Evolutionary conservation across 169 alveolate genomes (phyloP), one percentile per base, ranked within the genome.

Genomic region (Blepharisma undulans): DNA sequence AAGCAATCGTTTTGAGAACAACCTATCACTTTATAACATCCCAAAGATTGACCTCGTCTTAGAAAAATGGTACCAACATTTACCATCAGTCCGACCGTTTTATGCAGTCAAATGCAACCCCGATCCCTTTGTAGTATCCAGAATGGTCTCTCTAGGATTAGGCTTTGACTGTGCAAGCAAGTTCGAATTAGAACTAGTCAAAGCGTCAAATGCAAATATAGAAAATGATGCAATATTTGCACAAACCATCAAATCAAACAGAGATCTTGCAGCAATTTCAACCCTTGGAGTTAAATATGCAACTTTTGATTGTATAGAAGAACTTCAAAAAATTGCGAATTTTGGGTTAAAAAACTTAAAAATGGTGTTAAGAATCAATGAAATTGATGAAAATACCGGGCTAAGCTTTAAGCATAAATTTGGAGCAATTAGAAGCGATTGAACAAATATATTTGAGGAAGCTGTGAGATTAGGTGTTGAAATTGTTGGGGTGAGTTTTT

Each of bases 31-130:
- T 12, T 48, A 48, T 36, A 8, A 36, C 8, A 36, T 36, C 14
- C 66, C 66, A 2, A 5, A 48, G 14, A 12, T 48, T 48, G 66
- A 48, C 66, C 60, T 48, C 66, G 10, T 48, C 14, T 12, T 5
- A 10, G 80, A 74, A 25, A 22, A 74, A 74, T 2, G 71, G 30
- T 3, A 6, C 3, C 87, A 79, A 16, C 71, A 10, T 79, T 32
- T 4, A 22, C 86, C 87, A 79, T 25, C 61, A 79, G 30, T 79
- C 30, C 10, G 34, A 22, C 16, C 60, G 7, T 79, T 30, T 79
- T 79, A 79, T 32, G 87, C 87, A 10, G 34, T 79, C 7, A 79
- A 78, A 79, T 79, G 87, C 61, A 79, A 79, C 18, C 86, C 92
- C 29, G 30, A 25, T 18, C 33, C 36, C 6, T 22, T 25, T 25